A percentile compares a stretch with the other conserved stretches of the same genome.
These are phyloP conservation scores for Dalbergia oliveri DNA, from an alignment of 306 rosid species.

Conservation along the genomic window DNA sequence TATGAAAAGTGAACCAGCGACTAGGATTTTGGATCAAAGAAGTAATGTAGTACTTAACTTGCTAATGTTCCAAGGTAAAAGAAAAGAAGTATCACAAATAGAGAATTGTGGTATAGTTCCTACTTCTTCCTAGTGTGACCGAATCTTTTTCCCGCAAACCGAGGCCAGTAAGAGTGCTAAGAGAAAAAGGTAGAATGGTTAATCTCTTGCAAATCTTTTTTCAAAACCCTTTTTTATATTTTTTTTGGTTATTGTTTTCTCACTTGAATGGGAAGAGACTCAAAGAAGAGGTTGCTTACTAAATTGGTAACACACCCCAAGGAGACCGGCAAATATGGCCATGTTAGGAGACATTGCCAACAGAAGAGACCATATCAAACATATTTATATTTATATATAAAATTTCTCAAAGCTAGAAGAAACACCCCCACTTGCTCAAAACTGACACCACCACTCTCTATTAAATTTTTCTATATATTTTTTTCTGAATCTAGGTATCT, in stretches of 20 bases:
- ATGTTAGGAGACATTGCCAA: constrained; percentile 73
- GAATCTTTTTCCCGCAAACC: constrained; percentile 66
- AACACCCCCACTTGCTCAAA: constrained; percentile 74
- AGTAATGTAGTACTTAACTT: constrained; percentile 19
- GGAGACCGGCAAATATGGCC: constrained; percentile 58
- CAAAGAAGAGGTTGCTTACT: constrained; percentile 71
- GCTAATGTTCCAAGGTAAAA: constrained; percentile 28
- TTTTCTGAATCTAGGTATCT: constrained; percentile 50
- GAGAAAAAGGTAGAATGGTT: constrained; percentile 29
- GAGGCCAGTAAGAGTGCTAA: constrained; percentile 54
- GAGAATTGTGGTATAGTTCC: constrained; percentile 44
- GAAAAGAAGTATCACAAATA: constrained; percentile 43
- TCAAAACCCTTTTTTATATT: constrained; percentile 1
- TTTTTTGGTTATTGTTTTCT: constrained; percentile 35
- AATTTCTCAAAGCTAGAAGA: constrained; percentile 55
- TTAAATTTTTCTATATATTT: constrained; percentile 21
- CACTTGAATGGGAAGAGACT: constrained; percentile 63
- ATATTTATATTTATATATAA: neutral
- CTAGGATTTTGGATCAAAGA: neutral
- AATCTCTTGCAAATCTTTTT: constrained; percentile 19
- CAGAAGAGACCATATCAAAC: constrained; percentile 52
- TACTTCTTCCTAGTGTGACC: constrained; percentile 64
- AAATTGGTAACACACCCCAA: constrained; percentile 61
- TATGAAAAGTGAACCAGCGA: constrained; percentile 34
- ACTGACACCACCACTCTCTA: constrained; percentile 79